Base-by-base conservation (phyloP, 225 moss, liverwort and hornwort genomes). In the Thuidium tamariscinum region DNA sequence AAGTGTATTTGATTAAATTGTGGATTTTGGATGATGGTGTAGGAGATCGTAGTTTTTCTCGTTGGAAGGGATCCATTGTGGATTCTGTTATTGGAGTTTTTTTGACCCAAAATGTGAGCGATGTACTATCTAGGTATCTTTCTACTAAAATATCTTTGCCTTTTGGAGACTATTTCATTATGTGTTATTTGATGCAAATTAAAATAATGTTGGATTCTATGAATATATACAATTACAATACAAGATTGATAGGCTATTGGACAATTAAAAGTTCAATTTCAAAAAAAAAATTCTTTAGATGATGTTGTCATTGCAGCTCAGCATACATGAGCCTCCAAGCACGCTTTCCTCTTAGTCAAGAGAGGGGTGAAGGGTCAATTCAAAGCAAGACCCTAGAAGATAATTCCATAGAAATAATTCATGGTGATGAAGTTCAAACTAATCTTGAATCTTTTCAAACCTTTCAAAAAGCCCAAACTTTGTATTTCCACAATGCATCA, bases 41-140 rank as follows among this genome's bases (percentile, higher is more conserved):
- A 92, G 92, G 93, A 14, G 93, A 93, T 87, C 91, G 93, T 75
- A 91, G 93, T 85, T 93, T 93, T n/a, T 93, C 93, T 79, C 83
- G 83, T 69, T 93, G 93, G 93, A 93, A 93, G 52, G 93, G 93
- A 54, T 93, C 93, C 10, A 54, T 93, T 2, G 93, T 93, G n/a
- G 93, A 91, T 85, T 93, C 93, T 18, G 85, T 93, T 51, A 88
- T 93, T 73, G 93, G 93, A 39, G 90, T 91, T 69, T 93, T 91
- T 32, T 25, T 93, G 13, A 90, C 93, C 52, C 93, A 93, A 80
- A 93, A 93, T 83, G 93, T 93, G 68, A 93, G 89, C 80, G 91
- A 93, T 87, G 91, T 93, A 5, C 48, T 93, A 70, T 93, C 93
- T 21, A 93, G 93, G 93, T 93, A 84, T 57, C 32, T 55, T 57